Conservation (phyloP, 1,284 basidiomycete species). For the Ceratobasidium theobromae region DNA sequence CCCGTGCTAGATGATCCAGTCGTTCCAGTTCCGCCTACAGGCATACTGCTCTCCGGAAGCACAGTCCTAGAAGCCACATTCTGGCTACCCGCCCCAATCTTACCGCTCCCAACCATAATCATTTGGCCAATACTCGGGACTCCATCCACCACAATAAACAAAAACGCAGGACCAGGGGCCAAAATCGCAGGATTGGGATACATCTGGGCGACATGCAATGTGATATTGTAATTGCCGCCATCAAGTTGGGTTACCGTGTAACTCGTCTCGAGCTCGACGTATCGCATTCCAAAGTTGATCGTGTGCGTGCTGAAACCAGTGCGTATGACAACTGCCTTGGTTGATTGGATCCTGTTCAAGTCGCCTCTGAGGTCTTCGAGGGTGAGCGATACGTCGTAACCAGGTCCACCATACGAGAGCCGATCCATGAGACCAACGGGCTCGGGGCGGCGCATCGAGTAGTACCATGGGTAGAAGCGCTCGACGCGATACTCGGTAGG, state of each 20-base stretch:
- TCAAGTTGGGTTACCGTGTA: slow-evolving; percentile 29
- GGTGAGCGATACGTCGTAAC: slow-evolving; percentile 70
- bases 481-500: slow-evolving; percentile 83
- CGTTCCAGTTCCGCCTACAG: not conserved
- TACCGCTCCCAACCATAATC: slow-evolving; percentile 76
- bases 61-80: not conserved
- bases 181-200: slow-evolving; percentile 83
- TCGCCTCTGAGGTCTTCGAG: slow-evolving; percentile 57
- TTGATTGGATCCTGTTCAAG: slow-evolving; percentile 53
- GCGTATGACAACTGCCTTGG: slow-evolving; percentile 75
- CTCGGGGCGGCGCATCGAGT: slow-evolving; percentile 71
- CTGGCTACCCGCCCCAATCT: slow-evolving; percentile 52
- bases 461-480: slow-evolving; percentile 74
- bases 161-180: slow-evolving; percentile 80
- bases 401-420: slow-evolving; percentile 75
- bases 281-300: slow-evolving; percentile 46
- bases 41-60: slow-evolving; percentile 10
- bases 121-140: slow-evolving; percentile 78
- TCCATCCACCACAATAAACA: slow-evolving; percentile 80
- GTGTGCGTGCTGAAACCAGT: slow-evolving; percentile 86
- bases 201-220: slow-evolving; percentile 74
- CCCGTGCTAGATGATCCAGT: not conserved
- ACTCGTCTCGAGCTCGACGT: slow-evolving; percentile 31
- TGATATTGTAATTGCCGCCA: slow-evolving; percentile 40
- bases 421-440: slow-evolving; percentile 65